Percentiles rank a stretch among this genome's conserved stretches.
These are phyloP conservation scores for Daldinia bambusicola DNA, from an alignment of 495 filamentous ascomycete species.

Conservation along the genomic window DNA sequence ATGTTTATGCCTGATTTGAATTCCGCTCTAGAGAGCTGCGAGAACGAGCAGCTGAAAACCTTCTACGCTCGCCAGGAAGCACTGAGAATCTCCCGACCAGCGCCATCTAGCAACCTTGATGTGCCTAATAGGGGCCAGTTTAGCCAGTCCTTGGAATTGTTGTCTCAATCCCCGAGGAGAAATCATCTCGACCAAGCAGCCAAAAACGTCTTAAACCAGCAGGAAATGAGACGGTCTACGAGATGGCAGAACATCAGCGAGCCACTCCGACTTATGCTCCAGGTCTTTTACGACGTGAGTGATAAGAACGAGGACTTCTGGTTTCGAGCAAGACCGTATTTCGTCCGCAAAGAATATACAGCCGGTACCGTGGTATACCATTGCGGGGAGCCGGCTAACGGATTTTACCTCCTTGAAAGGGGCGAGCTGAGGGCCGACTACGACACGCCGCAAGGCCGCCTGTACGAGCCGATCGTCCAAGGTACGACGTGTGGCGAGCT, in stretches of 20 bases:
- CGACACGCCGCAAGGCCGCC: conserved; percentile 84
- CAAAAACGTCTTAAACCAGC: conserved; percentile 69
- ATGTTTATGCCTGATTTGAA: conserved; percentile 90
- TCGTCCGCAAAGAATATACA: conserved; percentile 70
- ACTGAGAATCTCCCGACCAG: conserved; percentile 49
- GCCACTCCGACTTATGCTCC: conserved; percentile 88
- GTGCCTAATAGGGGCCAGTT: conserved; percentile 57
- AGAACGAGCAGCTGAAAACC: conserved; percentile 91
- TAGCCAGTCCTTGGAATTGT: conserved; percentile 50
- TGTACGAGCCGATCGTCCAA: conserved; percentile 90
- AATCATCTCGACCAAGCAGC: conserved; percentile 82
- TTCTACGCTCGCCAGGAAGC: conserved; percentile 73
- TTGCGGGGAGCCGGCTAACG: conserved; percentile 73
- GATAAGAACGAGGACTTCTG: conserved; percentile 93
- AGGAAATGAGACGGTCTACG: conserved; percentile 58
- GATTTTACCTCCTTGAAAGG: conserved; percentile 90
- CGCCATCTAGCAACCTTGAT: conserved; percentile 58
- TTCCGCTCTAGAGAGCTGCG: conserved; percentile 89
- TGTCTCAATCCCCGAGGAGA: conserved; percentile 81
- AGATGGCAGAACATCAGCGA: conserved; percentile 88
- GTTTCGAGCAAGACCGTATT: conserved; percentile 80
- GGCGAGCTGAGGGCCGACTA: conserved; percentile 92
- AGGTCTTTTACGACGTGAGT: conserved; percentile 88
- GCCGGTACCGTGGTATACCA: conserved; percentile 79
- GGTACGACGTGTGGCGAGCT: conserved; percentile 96